These are phyloP conservation scores for Xylaria polymorpha DNA, from an alignment of 2,329 filamentous ascomycete genomes.

Conservation along the genomic window DNA sequence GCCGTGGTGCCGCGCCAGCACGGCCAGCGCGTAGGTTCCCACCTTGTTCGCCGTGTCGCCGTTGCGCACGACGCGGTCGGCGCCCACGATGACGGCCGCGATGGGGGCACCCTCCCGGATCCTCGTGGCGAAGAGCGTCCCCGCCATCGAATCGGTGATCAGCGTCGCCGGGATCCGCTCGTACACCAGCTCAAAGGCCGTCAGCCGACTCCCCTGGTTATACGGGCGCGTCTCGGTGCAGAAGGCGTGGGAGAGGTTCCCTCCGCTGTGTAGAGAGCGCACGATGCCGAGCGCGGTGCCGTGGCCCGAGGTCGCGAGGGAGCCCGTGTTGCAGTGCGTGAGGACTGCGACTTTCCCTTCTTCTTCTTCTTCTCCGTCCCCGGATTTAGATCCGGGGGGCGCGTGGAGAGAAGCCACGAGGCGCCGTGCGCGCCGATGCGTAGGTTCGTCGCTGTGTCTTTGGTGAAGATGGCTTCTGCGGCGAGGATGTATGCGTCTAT, in stretches of 20 bases:
- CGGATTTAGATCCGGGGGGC: slow-evolving; percentile 54
- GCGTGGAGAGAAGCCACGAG: slow-evolving; percentile 78
- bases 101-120: slow-evolving; percentile 73
- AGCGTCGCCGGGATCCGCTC: slow-evolving; percentile 91
- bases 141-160: slow-evolving; percentile 97
- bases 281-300: slow-evolving; percentile 96
- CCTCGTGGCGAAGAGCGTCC: slow-evolving; percentile 76
- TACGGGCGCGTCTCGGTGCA: slow-evolving; percentile 98
- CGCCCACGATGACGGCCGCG: slow-evolving; percentile 89
- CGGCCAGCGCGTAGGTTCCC: slow-evolving; percentile 91
- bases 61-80: slow-evolving; percentile 94
- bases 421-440: slow-evolving; percentile 86
- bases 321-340: slow-evolving; percentile 98
- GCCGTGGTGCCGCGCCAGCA: slow-evolving; percentile 88
- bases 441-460: slow-evolving; percentile 89
- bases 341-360: slow-evolving; percentile 76
- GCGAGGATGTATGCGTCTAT: slow-evolving; percentile 78
- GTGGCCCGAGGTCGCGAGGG: slow-evolving; percentile 96
- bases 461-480: slow-evolving; percentile 86
- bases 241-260: slow-evolving; percentile 82
- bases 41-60: slow-evolving; percentile 99
- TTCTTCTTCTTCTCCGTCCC: slow-evolving; percentile 59
- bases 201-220: slow-evolving; percentile 95
- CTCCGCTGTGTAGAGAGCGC: slow-evolving; percentile 76
- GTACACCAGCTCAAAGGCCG: slow-evolving; percentile 95